These are phyloP conservation scores for Neltuma alba DNA, from an alignment of 306 rosid genomes.

Conservation along the genomic window DNA sequence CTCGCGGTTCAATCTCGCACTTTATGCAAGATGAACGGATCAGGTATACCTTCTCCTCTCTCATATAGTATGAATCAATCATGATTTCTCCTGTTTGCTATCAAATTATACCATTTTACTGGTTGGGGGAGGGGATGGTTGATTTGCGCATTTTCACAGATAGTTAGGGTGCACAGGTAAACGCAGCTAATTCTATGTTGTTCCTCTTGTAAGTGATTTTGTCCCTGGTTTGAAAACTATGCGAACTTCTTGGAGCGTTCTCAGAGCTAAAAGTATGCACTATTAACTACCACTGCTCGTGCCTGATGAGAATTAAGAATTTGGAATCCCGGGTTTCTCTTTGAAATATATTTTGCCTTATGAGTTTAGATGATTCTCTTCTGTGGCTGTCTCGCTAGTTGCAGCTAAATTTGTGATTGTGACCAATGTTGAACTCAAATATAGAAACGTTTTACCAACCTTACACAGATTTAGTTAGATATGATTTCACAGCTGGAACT, in stretches of 20 bases:
- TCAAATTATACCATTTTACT: neutral
- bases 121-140: neutral
- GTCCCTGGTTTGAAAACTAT: neutral
- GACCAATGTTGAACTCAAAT: neutral
- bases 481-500: slow-evolving; percentile 75
- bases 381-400: neutral
- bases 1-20: slow-evolving; percentile 30
- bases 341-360: neutral
- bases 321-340: neutral
- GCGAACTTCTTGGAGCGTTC: neutral
- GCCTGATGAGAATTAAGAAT: neutral
- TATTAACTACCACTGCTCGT: neutral
- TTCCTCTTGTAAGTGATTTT: neutral
- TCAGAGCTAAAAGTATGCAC: neutral
- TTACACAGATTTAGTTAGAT: slow-evolving; percentile 52
- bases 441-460: slow-evolving; percentile 6
- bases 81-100: neutral
- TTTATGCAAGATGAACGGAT: slow-evolving; percentile 53
- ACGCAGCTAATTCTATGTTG: neutral
- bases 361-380: neutral
- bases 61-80: neutral
- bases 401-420: neutral
- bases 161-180: slow-evolving; percentile 31
- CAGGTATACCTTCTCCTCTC: slow-evolving; percentile 49
- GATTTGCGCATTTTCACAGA: slow-evolving; percentile 46